Percentiles rank a stretch among this genome's conserved stretches.
These are phyloP conservation scores for Chlamydomonas sphaeroides DNA, from an alignment of 139 green algal species.

Conservation along the genomic window DNA sequence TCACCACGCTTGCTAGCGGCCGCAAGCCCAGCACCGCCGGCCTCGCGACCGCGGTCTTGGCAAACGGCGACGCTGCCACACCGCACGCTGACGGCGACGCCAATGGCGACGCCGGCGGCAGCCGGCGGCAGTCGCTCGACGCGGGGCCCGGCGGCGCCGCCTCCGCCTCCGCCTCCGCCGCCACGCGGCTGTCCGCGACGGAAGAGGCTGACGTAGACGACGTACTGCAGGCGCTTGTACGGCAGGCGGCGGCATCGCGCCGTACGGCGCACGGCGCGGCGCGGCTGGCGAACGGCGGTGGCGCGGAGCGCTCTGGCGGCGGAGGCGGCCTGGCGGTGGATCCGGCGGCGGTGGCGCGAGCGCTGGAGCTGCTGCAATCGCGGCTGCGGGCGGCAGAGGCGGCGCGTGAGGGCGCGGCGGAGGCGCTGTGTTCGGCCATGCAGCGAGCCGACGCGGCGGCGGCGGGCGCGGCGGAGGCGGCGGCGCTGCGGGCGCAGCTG, in stretches of 20 bases:
- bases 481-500: conserved; percentile 37
- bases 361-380: conserved; percentile 46
- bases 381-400: conserved; percentile 53
- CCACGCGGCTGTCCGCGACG: background rate
- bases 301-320: background rate
- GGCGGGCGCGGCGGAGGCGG: conserved; percentile 39
- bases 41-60: too few species aligned
- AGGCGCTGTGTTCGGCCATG: conserved; percentile 68
- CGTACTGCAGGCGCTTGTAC: conserved; percentile 4
- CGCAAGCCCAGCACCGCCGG: too few species aligned
- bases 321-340: background rate
- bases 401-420: conserved; percentile 51
- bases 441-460: conserved; percentile 58
- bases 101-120: background rate
- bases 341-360: conserved; percentile 21
- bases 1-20: too few species aligned
- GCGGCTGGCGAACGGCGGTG: background rate
- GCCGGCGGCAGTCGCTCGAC: background rate
- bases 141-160: background rate
- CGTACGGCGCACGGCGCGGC: too few species aligned
- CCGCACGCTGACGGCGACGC: background rate
- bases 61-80: background rate
- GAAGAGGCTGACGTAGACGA: conserved; percentile 29
- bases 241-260: background rate
- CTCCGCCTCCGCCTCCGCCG: background rate